Base-by-base conservation (phyloP, 805 yeast genomes). In the Candida chilensis region DNA sequence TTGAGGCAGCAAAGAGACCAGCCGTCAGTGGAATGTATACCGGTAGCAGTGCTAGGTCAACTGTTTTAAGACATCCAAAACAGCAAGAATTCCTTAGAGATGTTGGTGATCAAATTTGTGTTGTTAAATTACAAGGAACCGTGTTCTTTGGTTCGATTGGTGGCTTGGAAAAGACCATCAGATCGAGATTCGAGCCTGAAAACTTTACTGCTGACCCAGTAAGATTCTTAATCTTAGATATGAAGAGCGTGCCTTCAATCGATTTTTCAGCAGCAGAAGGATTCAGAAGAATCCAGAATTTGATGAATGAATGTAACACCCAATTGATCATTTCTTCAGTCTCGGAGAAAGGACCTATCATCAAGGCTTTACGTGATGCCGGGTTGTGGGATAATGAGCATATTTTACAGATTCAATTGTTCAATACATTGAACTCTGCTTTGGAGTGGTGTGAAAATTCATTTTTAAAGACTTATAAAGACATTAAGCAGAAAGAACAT, bases 231-330 rank as follows among this genome's bases (percentile, higher is more conserved):
- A 74, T 92, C 30, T 50, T 92, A 28, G 98, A 92, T 55, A 78
- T 92, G 68, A 78, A 78, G 41, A 75, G 79, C 22, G 95, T 92
- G 18, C 67, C 70, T 29, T 69, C 82, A 28, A 74, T 92, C 39
- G 98, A 92, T 54, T 92, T 83, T 45, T 82, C 95, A 27, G 96
- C 97, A 0, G 95, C 96, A 7, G 97, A 92, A 52, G 95, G 96
- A 0, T 84, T 92, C 50, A 75, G 87, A 41, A 66, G 96, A 42
- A 80, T 92, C 37, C 75, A 84, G 48, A 79, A 94, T 38, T 69
- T 88, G 43, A 60, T 86, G 12, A 71, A 71, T 35, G 78, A 81
- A 14, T 78, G 75, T 37, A 65, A 67, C 31, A 79, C 90, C 12
- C 79, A 73, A 39, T 56, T 92, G 47, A 71, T 88, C 16, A 67